These are phyloP conservation scores for Colletotrichum lini DNA, from an alignment of 2,329 filamentous ascomycete species.

Conservation along the genomic window DNA sequence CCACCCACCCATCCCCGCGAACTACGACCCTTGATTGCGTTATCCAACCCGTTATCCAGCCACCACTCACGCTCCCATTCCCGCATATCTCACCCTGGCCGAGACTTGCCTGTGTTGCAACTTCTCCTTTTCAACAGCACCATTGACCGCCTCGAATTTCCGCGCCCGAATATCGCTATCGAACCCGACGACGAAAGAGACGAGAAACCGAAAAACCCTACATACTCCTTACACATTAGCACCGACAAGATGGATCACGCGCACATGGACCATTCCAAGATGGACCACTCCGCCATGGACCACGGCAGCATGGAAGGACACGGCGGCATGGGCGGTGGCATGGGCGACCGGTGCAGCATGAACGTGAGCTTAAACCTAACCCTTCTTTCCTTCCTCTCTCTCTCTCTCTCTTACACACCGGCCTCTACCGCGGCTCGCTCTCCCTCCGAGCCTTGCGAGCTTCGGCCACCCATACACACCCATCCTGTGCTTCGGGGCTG, in stretches of 20 bases:
- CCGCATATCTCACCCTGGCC: background rate
- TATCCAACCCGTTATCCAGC: slow-evolving; percentile 9
- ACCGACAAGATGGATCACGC: slow-evolving; percentile 12
- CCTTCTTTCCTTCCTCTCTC: slow-evolving; percentile 4
- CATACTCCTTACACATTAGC: background rate
- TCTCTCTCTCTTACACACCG: background rate
- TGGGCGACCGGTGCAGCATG: slow-evolving; percentile 85
- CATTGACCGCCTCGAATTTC: background rate
- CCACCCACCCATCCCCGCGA: slow-evolving; percentile 22
- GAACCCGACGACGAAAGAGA: background rate
- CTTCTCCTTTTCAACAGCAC: slow-evolving; percentile 4
- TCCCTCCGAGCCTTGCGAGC: background rate
- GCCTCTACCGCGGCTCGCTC: background rate
- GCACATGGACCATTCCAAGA: slow-evolving; percentile 60
- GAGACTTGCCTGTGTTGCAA: slow-evolving; percentile 1
- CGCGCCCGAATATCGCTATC: background rate
- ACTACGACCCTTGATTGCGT: slow-evolving; percentile 7
- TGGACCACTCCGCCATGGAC: slow-evolving; percentile 63
- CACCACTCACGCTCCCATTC: background rate
- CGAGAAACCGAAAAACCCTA: too few relatives aligned
- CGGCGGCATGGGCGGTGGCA: slow-evolving; percentile 69
- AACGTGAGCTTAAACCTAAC: slow-evolving; percentile 73
- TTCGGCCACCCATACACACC: background rate
- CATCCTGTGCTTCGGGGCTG: background rate
- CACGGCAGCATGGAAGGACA: slow-evolving; percentile 62